Base-by-base conservation (phyloP, 177 flowering plant genomes). In the Tripterygium wilfordii region DNA sequence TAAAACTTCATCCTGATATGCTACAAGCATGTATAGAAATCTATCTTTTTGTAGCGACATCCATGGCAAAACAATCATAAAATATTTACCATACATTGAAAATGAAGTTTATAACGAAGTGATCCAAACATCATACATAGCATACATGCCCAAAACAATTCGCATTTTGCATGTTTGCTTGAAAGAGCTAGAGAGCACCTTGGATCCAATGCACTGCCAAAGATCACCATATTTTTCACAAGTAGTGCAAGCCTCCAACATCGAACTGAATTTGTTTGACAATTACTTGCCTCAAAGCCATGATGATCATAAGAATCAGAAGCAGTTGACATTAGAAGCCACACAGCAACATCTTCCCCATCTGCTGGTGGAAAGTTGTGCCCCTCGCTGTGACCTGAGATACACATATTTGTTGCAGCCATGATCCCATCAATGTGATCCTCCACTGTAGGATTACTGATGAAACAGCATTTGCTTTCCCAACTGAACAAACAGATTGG, bases 231-330 rank as follows among this genome's bases (percentile, higher is more conserved):
- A 67, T 76, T 63, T 24, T 85, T 75, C 45, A 69, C 71, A 65
- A 85, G 52, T n/a, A 92, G 70, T 49, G 82, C 96, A 13, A 83
- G 78, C 64, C 77, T 74, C 98, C 98, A 92, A 20, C 59, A 58
- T 53, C 69, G 65, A 50, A 28, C 49, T 28, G 69, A 55, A 54
- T 53, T 49, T 22, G 20, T 49, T 26, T 62, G 40, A 45, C 21
- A 42, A 45, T 60, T 61, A 12, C 56, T 58, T 57, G 61, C 32
- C 52, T 42, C 47, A 55, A 49, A 29, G 25, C 53, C 24, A 36
- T 45, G 31, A 30, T 56, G 66, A 42, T 24, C 55, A 37, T 70
- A 65, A 25, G 64, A 54, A 49, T 72, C 69, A 29, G 78, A 53
- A 42, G 20, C 49, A 40, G 76, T 71, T 42, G 74, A 79, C 29